Base-by-base conservation (phyloP, 306 rosid genomes). In the Cucurbita moschata region DNA sequence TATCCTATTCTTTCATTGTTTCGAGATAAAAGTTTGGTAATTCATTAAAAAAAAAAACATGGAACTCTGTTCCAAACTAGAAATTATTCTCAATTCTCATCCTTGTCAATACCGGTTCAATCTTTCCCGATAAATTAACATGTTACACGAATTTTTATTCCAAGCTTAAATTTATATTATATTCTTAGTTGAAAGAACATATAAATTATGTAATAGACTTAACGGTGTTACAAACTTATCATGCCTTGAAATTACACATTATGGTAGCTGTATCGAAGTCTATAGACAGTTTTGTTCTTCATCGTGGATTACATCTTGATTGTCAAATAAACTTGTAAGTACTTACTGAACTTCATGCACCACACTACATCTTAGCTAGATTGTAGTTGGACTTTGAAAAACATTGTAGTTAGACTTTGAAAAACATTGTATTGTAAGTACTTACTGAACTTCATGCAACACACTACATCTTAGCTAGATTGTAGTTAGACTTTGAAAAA, bases 391-490 rank as follows among this genome's bases (percentile, higher is more conserved):
- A 35, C 30, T 38, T 38, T 77, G 5, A 70, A 73, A 38, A 40
- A 43, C 15, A 56, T 56, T 74, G 57, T 77, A 10, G 75, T 50
- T 75, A 16, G 72, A 59, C 66, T 75, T 55, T 53, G 50, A 26
- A 26, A 26, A 26, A 26, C 26, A 26, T 26, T 26, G 26, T 26
- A 26, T 26, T 26, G 42, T 23, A 46, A 67, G 42, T 47, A 3
- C 73, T 47, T 43, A 23, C 42, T 68, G 19, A 68, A 67, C 57
- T 23, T 69, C 54, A 14, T 49, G 42, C 10, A 49, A 49, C 56
- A 21, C 40, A 46, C 19, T 67, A 6, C 55, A 68, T 21, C 54
- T 68, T 5, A 6, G 73, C 73, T 47, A 47, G 63, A 72, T n/a
- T 38, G 38, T 68, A 26, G 54, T 63, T 53, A 30, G 42, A 35